Conservation (phyloP, 2,329 filamentous ascomycete genomes). For the Ophioceras dolichostomum region DNA sequence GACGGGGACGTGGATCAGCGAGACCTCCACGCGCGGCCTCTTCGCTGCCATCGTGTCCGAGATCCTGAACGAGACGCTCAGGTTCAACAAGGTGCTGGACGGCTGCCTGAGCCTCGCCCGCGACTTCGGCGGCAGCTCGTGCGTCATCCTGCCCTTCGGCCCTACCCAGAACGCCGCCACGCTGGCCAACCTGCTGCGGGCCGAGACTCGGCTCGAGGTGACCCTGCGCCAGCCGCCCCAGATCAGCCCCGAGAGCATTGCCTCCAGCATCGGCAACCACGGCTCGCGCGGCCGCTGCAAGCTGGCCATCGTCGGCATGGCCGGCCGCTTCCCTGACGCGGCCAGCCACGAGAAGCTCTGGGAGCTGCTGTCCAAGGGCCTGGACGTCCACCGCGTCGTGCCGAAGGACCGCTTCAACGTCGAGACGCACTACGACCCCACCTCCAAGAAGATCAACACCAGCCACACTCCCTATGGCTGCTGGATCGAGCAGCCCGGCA, state of each 20-base stretch:
- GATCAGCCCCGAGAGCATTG: conserved; percentile 19
- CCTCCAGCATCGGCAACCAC: conserved; percentile 30
- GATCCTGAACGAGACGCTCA: conserved; percentile 35
- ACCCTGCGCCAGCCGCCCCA: conserved; percentile 23
- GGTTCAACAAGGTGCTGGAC: conserved; percentile 34
- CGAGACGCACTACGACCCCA: conserved; percentile 57
- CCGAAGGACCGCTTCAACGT: conserved; percentile 64
- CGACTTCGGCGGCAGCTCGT: conserved; percentile 23
- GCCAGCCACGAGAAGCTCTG: conserved; percentile 60
- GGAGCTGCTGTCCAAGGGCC: conserved; percentile 61
- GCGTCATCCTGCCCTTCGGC: conserved; percentile 35
- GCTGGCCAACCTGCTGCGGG: conserved; percentile 27
- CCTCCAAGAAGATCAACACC: conserved; percentile 63
- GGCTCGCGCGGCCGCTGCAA: conserved; percentile 44
- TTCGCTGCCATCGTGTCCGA: conserved; percentile 30
- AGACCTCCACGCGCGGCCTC: conserved; percentile 26
- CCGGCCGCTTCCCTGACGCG: conserved; percentile 64
- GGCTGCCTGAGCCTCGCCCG: conserved; percentile 30
- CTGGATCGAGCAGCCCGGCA: conserved; percentile 61
- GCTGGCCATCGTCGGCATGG: conserved; percentile 76
- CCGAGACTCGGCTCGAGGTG: conserved; percentile 28
- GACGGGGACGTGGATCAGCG: conserved; percentile 28
- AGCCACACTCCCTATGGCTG: conserved; percentile 66
- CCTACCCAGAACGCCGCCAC: conserved; percentile 35
- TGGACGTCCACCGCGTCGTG: conserved; percentile 59